Evolutionary conservation across 495 filamentous ascomycete genomes (phyloP).

Genomic region (Ascodesmis nigricans): DNA sequence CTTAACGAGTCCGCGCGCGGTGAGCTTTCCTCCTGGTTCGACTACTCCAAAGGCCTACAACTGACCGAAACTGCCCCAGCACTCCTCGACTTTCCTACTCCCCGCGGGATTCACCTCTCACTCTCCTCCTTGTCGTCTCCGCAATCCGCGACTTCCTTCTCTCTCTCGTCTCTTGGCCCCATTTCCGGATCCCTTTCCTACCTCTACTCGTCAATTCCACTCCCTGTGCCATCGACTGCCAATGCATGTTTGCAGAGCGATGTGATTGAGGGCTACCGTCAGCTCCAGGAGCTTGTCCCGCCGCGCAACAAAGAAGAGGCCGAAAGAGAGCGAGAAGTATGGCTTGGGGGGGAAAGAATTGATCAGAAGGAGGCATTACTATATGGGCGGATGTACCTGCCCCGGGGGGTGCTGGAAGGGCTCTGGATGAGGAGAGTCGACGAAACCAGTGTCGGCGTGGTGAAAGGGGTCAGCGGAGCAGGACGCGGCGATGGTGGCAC

Average conservation of each 20-base stretch:
- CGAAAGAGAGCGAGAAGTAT: constrained; percentile 16
- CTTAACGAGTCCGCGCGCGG: constrained; percentile 73
- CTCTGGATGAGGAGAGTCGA: constrained; percentile 65
- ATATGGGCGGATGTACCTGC: constrained; percentile 76
- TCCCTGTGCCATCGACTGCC: not conserved
- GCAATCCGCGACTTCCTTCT: constrained; percentile 27
- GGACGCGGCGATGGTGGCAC: constrained; percentile 29
- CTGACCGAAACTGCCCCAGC: constrained; percentile 33
- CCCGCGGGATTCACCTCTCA: constrained; percentile 54
- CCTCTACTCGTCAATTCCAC: constrained; percentile 15
- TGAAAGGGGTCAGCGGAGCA: constrained; percentile 62
- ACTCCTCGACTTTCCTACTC: constrained; percentile 32
- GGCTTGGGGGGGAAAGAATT: constrained; percentile 14
- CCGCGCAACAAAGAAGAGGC: constrained; percentile 27
- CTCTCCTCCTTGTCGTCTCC: constrained; percentile 77
- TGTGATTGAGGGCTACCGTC: constrained; percentile 48
- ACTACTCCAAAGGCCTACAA: no score
- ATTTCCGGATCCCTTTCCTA: constrained; percentile 18
- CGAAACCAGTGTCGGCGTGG: constrained; percentile 52
- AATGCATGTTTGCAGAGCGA: constrained; percentile 35
- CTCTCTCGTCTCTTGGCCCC: constrained; percentile 13
- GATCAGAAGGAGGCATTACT: constrained; percentile 40
- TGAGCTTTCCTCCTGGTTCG: constrained; percentile 24
- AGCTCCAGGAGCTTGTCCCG: constrained; percentile 32
- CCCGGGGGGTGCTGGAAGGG: constrained; percentile 63